Conservation (phyloP, 2,329 filamentous ascomycete species). For the Grosmannia penicillata region DNA sequence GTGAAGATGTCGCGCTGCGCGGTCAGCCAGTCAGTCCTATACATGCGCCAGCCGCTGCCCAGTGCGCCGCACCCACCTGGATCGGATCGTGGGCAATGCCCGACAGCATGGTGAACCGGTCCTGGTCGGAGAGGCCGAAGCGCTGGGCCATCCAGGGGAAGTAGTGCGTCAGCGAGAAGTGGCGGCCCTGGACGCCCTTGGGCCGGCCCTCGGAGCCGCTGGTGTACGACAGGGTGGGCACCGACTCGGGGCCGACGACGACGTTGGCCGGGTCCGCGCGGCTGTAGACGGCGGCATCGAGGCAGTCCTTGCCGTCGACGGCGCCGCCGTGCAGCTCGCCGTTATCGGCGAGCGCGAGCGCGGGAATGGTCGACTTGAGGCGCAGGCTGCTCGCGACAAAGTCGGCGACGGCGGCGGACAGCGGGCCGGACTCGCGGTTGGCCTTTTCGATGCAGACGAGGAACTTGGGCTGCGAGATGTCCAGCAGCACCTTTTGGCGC, state of each 20-base stretch:
- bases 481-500: constrained; percentile 68
- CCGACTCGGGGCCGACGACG: constrained; percentile 73
- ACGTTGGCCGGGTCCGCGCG: constrained; percentile 40
- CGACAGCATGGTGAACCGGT: constrained; percentile 67
- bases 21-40: background rate
- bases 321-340: constrained; percentile 58
- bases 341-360: constrained; percentile 54
- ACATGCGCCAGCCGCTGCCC: too few species aligned
- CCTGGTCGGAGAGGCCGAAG: constrained; percentile 59
- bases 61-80: background rate
- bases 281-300: constrained; percentile 37
- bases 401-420: constrained; percentile 31
- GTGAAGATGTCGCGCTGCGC: constrained; percentile 66
- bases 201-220: constrained; percentile 64
- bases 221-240: constrained; percentile 61
- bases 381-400: constrained; percentile 63
- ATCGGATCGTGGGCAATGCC: constrained; percentile 71
- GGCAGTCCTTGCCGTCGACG: constrained; percentile 49
- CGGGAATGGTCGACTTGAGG: constrained; percentile 61
- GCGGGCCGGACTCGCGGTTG: constrained; percentile 45
- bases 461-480: constrained; percentile 60
- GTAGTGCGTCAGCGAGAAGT: constrained; percentile 75
- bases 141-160: constrained; percentile 85
- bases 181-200: constrained; percentile 76
- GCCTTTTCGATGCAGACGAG: constrained; percentile 62